A percentile compares a stretch with the other conserved stretches of the same genome.
phyloP scores from a whole-genome alignment of 148 eudicot species.

The Rhododendron simsii region DNA sequence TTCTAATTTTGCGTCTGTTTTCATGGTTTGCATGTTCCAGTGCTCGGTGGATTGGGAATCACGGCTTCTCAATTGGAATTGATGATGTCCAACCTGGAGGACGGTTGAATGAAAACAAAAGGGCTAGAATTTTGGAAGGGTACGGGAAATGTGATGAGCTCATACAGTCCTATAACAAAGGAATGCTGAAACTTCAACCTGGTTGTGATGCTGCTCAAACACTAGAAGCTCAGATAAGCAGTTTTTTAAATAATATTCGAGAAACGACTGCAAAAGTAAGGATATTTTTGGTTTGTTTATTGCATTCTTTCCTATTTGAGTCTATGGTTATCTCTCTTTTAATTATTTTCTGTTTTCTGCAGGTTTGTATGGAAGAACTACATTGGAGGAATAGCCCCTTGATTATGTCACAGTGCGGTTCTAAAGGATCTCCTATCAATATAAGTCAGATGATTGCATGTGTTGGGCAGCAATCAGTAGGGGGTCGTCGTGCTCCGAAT shows the following conservation, averaged over 20 bases:
- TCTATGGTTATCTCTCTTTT: slow-evolving; percentile 6
- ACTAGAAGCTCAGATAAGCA: slow-evolving; percentile 63
- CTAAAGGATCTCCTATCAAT: slow-evolving; percentile 93
- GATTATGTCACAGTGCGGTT: slow-evolving; percentile 97
- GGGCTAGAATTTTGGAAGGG: slow-evolving; percentile 35
- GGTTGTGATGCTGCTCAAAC: slow-evolving; percentile 90
- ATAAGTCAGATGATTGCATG: slow-evolving; percentile 99
- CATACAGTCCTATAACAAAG: slow-evolving; percentile 49
- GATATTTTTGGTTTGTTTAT: background rate
- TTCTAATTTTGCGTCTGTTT: background rate
- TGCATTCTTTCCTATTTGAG: background rate
- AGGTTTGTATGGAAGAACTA: slow-evolving; percentile 77
- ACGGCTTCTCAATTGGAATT: slow-evolving; percentile 96
- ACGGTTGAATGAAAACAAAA: slow-evolving; percentile 39
- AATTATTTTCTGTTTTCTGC: slow-evolving; percentile 9
- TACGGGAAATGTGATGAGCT: slow-evolving; percentile 47
- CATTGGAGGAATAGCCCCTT: slow-evolving; percentile 95
- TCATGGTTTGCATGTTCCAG: slow-evolving; percentile 35
- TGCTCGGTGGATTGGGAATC: slow-evolving; percentile 99
- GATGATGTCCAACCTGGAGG: slow-evolving; percentile 93
- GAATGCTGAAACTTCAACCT: slow-evolving; percentile 59
- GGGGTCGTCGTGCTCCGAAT: slow-evolving; percentile 89
- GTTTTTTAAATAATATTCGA: slow-evolving; percentile 63
- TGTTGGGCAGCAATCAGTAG: slow-evolving; percentile 97
- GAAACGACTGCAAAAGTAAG: slow-evolving; percentile 62